phyloP scores from a whole-genome alignment of 768 basidiomycete genomes.

The Leccinum sublutescens region DNA sequence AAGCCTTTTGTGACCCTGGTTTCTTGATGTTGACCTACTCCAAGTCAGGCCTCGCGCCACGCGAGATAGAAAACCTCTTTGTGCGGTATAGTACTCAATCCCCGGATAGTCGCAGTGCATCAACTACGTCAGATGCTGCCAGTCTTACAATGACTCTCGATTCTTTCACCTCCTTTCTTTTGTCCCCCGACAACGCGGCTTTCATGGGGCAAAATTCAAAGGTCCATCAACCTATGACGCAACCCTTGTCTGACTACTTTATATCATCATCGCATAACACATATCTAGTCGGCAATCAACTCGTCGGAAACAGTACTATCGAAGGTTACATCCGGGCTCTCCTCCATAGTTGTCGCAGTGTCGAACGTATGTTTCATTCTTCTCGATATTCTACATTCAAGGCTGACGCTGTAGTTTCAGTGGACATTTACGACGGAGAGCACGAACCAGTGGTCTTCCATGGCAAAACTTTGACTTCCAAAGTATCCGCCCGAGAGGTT shows the following conservation, averaged over 20 bases:
- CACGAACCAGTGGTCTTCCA: constrained; percentile 84
- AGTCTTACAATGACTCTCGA: constrained; percentile 46
- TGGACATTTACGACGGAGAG: constrained; percentile 92
- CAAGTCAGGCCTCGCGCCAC: constrained; percentile 36
- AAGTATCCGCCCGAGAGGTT: constrained; percentile 76
- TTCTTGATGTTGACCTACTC: constrained; percentile 13
- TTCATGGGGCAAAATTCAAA: constrained; percentile 51
- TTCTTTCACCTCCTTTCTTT: constrained; percentile 74
- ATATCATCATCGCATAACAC: constrained; percentile 93
- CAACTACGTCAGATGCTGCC: constrained; percentile 4
- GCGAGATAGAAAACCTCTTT: constrained; percentile 37
- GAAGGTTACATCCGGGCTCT: constrained; percentile 93
- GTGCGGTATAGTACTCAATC: constrained; percentile 32
- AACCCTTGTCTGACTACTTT: constrained; percentile 83
- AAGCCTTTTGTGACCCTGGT: constrained; percentile 4
- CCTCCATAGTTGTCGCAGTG: constrained; percentile 87
- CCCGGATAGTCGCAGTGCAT: not conserved
- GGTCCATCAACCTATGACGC: constrained; percentile 82
- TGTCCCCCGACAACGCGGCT: constrained; percentile 73
- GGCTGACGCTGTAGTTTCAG: constrained; percentile 37
- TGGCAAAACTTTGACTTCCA: constrained; percentile 84
- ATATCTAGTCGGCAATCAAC: constrained; percentile 83
- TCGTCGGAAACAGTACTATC: constrained; percentile 84
- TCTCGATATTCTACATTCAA: not conserved
- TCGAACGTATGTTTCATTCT: constrained; percentile 67